Conservation (phyloP, 257 asterid genomes). For the Datura wrightii region DNA sequence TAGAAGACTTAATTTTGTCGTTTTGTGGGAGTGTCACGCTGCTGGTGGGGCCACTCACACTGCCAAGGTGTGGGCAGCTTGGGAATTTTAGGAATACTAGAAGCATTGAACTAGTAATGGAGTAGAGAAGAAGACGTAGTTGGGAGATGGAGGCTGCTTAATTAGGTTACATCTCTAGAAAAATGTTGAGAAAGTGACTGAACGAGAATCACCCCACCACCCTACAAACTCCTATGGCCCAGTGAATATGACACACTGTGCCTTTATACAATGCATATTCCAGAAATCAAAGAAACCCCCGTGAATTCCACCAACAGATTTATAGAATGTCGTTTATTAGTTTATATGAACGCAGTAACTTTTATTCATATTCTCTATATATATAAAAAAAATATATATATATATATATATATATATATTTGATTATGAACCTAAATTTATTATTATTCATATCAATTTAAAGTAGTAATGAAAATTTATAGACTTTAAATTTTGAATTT, state of each 20-base stretch:
- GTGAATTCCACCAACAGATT: background rate
- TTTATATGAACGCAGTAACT: too few relatives aligned
- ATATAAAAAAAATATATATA: too few relatives aligned
- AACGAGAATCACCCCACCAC: background rate
- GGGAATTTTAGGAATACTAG: constrained; percentile 29
- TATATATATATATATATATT: too few relatives aligned
- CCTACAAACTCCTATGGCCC: constrained; percentile 29
- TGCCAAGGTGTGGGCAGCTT: constrained; percentile 4
- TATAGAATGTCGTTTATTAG: too few relatives aligned
- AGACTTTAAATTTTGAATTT: too few relatives aligned
- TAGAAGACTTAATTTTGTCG: background rate
- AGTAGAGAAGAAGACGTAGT: constrained; percentile 9
- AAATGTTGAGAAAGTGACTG: constrained; percentile 30
- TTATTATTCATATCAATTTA: too few relatives aligned
- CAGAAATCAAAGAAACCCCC: background rate
- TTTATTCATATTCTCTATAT: too few relatives aligned
- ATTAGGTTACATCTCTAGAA: constrained; percentile 34
- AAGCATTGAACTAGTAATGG: constrained; percentile 3
- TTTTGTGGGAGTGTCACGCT: background rate
- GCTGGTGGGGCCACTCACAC: constrained; percentile 20
- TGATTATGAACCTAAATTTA: too few relatives aligned
- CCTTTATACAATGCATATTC: constrained; percentile 3
- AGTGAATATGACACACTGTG: constrained; percentile 16
- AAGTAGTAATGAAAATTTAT: too few relatives aligned
- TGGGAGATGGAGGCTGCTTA: background rate